Evolutionary conservation across 176 grass and related monocot species (phyloP).

Genomic region (Aegilops speltoides): DNA sequence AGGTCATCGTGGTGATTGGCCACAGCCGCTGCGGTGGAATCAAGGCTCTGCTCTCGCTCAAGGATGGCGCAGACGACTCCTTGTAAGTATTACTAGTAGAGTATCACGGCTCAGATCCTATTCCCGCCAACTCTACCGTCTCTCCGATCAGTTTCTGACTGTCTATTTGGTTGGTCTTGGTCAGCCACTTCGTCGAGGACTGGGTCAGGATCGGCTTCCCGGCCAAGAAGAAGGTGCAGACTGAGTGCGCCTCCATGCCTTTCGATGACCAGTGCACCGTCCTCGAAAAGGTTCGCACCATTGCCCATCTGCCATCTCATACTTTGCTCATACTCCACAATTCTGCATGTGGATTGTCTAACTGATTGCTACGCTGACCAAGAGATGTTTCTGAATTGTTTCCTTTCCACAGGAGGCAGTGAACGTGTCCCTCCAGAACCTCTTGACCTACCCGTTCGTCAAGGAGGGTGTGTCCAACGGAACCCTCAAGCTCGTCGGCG

Average conservation of each 20-base stretch:
- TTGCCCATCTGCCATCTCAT: not conserved
- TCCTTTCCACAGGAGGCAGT: conserved; percentile 56
- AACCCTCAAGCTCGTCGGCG: conserved; percentile 68
- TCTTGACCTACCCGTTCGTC: conserved; percentile 75
- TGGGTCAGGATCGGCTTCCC: conserved; percentile 74
- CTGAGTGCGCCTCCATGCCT: not conserved
- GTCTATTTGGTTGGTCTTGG: not conserved
- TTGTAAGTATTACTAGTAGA: conserved; percentile 48
- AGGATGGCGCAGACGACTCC: conserved; percentile 49
- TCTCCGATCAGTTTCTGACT: not conserved
- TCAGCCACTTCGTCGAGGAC: conserved; percentile 84
- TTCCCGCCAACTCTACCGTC: not conserved
- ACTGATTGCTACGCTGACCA: not conserved
- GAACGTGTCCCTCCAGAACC: conserved; percentile 69
- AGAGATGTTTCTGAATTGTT: not conserved
- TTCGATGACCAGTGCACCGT: conserved; percentile 66
- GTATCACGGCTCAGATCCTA: not conserved
- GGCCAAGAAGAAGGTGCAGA: conserved; percentile 66
- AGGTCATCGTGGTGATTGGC: conserved; percentile 80
- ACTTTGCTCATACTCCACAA: not conserved
- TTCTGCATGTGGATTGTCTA: not conserved
- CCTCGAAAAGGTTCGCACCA: conserved; percentile 56
- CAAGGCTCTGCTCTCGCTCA: conserved; percentile 78
- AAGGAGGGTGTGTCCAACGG: conserved; percentile 54
- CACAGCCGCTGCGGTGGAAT: conserved; percentile 96